Base-by-base conservation (phyloP, 2,329 filamentous ascomycete species). In the Paecilomyces niveus region DNA sequence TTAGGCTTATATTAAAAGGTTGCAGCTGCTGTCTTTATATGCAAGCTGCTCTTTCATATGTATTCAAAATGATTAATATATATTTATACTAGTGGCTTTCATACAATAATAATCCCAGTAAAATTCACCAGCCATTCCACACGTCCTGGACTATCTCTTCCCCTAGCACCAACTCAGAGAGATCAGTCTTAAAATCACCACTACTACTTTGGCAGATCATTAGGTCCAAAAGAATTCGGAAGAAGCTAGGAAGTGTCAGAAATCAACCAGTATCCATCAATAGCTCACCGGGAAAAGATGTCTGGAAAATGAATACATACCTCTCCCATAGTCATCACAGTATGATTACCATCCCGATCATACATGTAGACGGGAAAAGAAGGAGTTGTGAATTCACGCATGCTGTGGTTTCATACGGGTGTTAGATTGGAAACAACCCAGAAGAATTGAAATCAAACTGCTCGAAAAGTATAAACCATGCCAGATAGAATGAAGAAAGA, bases 301-400 rank as follows among this genome's bases (percentile, higher is more conserved):
- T 22, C 22, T 22, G 22, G 15, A 21, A 18, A 35, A 5, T 52
- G 26, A 5, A 13, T 22, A 63, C 63, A 59, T 68, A 76, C 75
- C 67, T 78, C 72, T 45, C 68, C 69, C 63, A 76, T 74, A 3
- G 71, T 74, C 62, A 64, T 68, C 33, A 74, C 56, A 18, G 59
- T 67, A 56, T 70, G 92, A 61, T 87, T 83, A 1, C 87, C 88
- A 62, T 92, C 83, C 72, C 87, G 88, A 73, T 95, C 92, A 74
- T 95, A 96, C 93, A 97, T 96, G 72, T 96, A 86, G 58, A 99
- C 83, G 0, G 92, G 93, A 59, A 84, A 86, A 5, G 81, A 76
- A n/a, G 85, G 69, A 6, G 81, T 74, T 64, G 85, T 89, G 68
- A 92, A 92, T 75, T 93, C 89, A 54, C 89, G 85, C 64, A 93